Evolutionary conservation across 2,329 filamentous ascomycete genomes (phyloP), one percentile per base, ranked within the genome.

Genomic region (Arthroderma sp.): DNA sequence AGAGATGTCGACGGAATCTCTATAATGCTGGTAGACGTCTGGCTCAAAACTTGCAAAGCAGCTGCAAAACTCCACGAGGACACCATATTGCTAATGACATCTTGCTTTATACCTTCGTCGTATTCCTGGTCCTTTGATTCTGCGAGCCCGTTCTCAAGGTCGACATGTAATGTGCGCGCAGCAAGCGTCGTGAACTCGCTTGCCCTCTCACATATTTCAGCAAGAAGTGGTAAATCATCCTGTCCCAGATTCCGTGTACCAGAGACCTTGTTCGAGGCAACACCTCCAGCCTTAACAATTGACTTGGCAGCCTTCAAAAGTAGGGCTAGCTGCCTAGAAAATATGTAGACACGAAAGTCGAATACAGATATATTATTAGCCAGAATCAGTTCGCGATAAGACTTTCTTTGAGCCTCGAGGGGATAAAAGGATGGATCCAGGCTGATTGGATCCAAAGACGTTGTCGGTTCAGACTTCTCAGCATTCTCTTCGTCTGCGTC

Each of bases 361-460:
- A 96, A 95, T 2, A 94, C 73, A 0, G 91, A 98, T 32, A 98
- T 93, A 52, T 94, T 85, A 66, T 93, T 98, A 9, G 85, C 82
- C 34, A 98, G 70, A 40, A 98, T 98, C 55, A 94, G 78, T 46
- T 93, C 86, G 42, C 89, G 78, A 59, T 96, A 98, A 1, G 84
- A 75, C 61, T 94, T 94, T 54, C 68, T 72, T 50, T 78, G 78
- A 1, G 74, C 71, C 6, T 65, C 59, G n/a, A 71, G 60, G 11
- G 67, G 66, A 41, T 61, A 68, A 28, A 61, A 54, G 5, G 56
- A 51, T 11, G 55, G 47, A 8, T 55, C 53, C 31, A 67, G 53
- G 7, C 54, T 52, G 5, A 60, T 48, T 29, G 47, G 36, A 43
- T 49, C 31, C 46, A 42, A 45, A 38, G 29, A 28, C 3, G 15